Percentiles rank a stretch among this genome's conserved stretches.
phyloP scores from a whole-genome alignment of 2,329 filamentous ascomycete genomes.

The Escovopsis sp. region DNA sequence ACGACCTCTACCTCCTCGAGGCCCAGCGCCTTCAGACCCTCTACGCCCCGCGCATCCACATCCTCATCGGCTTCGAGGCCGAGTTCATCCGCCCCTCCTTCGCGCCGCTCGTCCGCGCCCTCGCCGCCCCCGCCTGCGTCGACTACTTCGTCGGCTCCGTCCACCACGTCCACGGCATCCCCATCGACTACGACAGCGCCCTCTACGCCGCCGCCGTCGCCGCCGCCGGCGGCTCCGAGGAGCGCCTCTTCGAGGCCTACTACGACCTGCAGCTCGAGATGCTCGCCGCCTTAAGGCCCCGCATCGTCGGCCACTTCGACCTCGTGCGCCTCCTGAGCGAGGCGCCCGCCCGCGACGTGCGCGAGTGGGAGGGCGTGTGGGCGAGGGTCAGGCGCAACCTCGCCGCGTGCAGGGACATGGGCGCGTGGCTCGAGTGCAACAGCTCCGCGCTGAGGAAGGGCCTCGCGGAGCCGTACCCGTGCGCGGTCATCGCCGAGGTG shows the following conservation, averaged over 20 bases:
- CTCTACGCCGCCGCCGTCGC: conserved; percentile 42
- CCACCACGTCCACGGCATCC: conserved; percentile 74
- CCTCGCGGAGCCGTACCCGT: conserved; percentile 79
- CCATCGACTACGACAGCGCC: conserved; percentile 70
- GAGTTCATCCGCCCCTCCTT: conserved; percentile 75
- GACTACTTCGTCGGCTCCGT: conserved; percentile 91
- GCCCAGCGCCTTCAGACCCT: conserved; percentile 55
- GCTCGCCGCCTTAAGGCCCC: conserved; percentile 56
- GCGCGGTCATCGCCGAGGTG: conserved; percentile 61
- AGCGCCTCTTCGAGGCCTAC: conserved; percentile 65
- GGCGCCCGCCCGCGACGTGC: conserved; percentile 47
- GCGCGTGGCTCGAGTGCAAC: conserved; percentile 80
- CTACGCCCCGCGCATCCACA: conserved; percentile 56
- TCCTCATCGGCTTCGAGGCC: conserved; percentile 82
- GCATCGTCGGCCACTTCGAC: conserved; percentile 87
- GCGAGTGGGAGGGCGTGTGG: conserved; percentile 53
- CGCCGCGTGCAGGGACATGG: conserved; percentile 52
- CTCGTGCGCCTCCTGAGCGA: conserved; percentile 69
- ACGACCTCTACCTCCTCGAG: conserved; percentile 60
- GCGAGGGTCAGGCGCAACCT: conserved; percentile 59
- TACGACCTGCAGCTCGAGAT: conserved; percentile 80
- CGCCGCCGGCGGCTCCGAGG: conserved; percentile 39
- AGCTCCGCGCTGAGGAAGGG: conserved; percentile 79
- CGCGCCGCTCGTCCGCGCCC: conserved; percentile 41
- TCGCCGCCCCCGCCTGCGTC: conserved; percentile 48